phyloP scores from a whole-genome alignment of 768 basidiomycete genomes.

The Kwoniella dendrophila region DNA sequence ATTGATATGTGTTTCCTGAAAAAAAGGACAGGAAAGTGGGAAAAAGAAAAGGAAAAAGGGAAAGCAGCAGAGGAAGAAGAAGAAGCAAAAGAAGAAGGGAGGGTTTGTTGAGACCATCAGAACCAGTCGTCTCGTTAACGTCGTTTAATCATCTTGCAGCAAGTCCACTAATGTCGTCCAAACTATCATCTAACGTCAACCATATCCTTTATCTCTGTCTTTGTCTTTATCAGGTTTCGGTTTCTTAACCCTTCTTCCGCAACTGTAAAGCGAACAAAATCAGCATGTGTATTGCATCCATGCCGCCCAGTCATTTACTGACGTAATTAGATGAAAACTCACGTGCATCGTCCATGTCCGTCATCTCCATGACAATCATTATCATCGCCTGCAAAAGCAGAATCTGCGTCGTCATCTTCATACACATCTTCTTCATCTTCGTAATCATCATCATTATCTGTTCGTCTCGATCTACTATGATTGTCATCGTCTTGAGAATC shows the following conservation, averaged over 20 bases:
- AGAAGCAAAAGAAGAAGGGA: not conserved
- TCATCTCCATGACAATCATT: slow-evolving; percentile 14
- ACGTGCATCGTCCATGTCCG: slow-evolving; percentile 40
- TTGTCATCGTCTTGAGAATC: too few species aligned
- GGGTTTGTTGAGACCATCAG: not conserved
- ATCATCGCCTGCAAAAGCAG: slow-evolving; percentile 14
- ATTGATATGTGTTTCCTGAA: not conserved
- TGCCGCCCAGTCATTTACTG: too few species aligned
- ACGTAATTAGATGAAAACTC: slow-evolving; percentile 5
- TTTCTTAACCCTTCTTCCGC: slow-evolving; percentile 16
- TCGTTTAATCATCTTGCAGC: too few species aligned
- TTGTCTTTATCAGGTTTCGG: slow-evolving; percentile 16
- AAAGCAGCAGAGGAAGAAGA: not conserved
- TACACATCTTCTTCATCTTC: slow-evolving; percentile 25
- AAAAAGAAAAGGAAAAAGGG: not conserved
- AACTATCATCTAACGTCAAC: not conserved
- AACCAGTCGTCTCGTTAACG: not conserved
- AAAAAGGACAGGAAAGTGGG: not conserved
- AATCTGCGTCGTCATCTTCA: slow-evolving; percentile 10
- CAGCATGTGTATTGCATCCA: not conserved
- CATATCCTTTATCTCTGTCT: slow-evolving; percentile 10
- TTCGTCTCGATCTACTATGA: too few species aligned
- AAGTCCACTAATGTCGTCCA: too few species aligned
- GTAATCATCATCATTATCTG: slow-evolving; percentile 28
- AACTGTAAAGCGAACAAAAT: not conserved